Percentiles rank a stretch among this genome's conserved stretches.
Conservation (phyloP, 2,329 filamentous ascomycete genomes). For the Penicillium expansum region DNA sequence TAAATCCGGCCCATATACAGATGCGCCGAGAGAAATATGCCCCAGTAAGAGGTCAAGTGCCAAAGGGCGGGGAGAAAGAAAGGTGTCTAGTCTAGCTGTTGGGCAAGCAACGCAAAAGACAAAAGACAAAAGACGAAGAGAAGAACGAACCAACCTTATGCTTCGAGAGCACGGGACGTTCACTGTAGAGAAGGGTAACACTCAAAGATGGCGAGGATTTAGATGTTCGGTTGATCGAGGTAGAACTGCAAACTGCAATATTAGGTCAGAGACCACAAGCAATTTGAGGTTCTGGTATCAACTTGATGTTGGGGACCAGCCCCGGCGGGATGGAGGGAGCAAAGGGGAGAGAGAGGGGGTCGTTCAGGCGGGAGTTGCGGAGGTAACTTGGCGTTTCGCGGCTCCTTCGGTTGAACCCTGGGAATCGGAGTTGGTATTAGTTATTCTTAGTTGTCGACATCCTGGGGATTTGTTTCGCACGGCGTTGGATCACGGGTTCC, state of each 20-base stretch:
- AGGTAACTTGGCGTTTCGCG: constrained; percentile 36
- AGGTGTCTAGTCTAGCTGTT: constrained; percentile 11
- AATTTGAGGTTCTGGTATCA: constrained; percentile 2
- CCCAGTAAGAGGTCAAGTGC: constrained; percentile 5
- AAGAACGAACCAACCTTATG: constrained; percentile 38
- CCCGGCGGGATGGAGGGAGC: constrained; percentile 24
- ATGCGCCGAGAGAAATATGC: constrained; percentile 5
- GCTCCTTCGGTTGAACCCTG: constrained; percentile 31
- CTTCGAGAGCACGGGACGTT: constrained; percentile 23
- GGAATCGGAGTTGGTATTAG: constrained; percentile 31
- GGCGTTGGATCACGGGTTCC: constrained; percentile 21
- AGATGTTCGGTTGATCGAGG: constrained; percentile 5
- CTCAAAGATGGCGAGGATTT: constrained; percentile 11
- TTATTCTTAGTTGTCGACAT: constrained; percentile 26
- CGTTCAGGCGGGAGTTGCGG: constrained; percentile 36
- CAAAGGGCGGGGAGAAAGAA: constrained; percentile 3
- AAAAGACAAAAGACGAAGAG: constrained; percentile 9
- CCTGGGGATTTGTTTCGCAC: constrained; percentile 15
- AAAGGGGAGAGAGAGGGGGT: neutral
- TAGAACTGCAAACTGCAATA: constrained; percentile 20
- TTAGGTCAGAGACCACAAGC: constrained; percentile 22
- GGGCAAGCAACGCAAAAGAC: constrained; percentile 18
- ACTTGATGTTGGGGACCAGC: constrained; percentile 29
- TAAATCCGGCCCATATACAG: constrained; percentile 8
- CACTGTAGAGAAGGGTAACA: constrained; percentile 14